Evolutionary conservation across 768 basidiomycete genomes (phyloP).

Genomic region (Lentinus tigrinus): DNA sequence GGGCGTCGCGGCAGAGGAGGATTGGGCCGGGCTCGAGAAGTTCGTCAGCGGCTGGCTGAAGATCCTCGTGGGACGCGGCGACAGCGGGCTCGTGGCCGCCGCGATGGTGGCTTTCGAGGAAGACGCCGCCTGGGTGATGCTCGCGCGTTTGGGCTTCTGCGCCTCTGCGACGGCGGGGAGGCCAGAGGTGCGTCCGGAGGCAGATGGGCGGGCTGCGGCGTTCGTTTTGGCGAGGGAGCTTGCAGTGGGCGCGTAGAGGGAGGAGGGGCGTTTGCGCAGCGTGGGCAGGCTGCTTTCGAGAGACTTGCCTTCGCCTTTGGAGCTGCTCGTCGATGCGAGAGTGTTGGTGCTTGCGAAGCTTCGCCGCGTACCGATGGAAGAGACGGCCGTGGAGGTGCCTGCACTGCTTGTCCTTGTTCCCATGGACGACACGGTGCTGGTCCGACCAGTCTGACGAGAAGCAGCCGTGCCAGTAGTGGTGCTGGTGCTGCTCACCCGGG

Average conservation of each 20-base stretch:
- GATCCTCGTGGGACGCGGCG: conserved; percentile 37
- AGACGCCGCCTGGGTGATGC: conserved; percentile 14
- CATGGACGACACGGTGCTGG: conserved; percentile 24
- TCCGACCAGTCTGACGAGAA: conserved; percentile 7
- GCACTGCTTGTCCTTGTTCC: conserved; percentile 31
- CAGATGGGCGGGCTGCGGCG: conserved; percentile 2
- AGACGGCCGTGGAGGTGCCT: conserved; percentile 32
- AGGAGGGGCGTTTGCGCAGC: conserved; percentile 32
- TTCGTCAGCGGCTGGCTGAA: conserved; percentile 52
- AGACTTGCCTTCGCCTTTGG: neutral
- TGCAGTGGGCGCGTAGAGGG: conserved; percentile 71
- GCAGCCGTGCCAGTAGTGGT: conserved; percentile 5
- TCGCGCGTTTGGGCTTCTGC: conserved; percentile 16
- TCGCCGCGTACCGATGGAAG: conserved; percentile 46
- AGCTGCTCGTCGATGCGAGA: neutral
- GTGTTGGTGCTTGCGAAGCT: conserved; percentile 17
- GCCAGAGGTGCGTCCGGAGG: conserved; percentile 10
- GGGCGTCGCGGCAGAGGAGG: conserved; percentile 19
- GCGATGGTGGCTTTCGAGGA: conserved; percentile 25
- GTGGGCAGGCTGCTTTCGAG: neutral
- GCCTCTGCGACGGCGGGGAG: conserved; percentile 12
- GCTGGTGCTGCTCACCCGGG: conserved; percentile 16
- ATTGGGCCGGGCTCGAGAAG: conserved; percentile 10
- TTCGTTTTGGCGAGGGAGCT: conserved; percentile 68
- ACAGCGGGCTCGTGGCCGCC: conserved; percentile 24